A percentile compares a stretch with the other conserved stretches of the same genome.
Conservation (phyloP, 306 rosid species). For the Vigna reflexopilosa region DNA sequence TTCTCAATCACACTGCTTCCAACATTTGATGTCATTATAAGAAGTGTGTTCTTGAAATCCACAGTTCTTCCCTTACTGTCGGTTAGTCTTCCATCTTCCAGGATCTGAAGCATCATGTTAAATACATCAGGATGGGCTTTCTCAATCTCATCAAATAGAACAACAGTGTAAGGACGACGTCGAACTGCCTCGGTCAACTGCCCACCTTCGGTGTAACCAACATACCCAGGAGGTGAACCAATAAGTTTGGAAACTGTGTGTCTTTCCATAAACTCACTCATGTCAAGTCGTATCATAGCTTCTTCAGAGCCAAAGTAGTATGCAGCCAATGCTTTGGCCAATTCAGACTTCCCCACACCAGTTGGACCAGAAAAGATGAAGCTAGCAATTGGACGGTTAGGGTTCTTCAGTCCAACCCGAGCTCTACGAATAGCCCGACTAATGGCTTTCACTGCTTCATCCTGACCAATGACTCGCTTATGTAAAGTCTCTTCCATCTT, state of each 20-base stretch:
- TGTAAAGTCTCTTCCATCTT: constrained; percentile 98
- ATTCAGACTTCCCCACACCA: constrained; percentile 98
- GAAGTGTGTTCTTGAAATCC: constrained; percentile 93
- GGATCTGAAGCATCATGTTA: constrained; percentile 99
- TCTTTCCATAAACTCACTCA: constrained; percentile 99
- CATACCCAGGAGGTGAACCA: constrained; percentile 99
- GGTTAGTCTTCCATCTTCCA: constrained; percentile 93
- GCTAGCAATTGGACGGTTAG: constrained; percentile 97
- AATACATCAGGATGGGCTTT: constrained; percentile 98
- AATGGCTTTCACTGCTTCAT: constrained; percentile 97
- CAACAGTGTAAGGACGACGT: constrained; percentile 96
- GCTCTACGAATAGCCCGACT: constrained; percentile 97
- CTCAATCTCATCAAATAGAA: constrained; percentile 95
- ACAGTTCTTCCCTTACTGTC: constrained; percentile 98
- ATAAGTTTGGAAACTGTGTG: constrained; percentile 97
- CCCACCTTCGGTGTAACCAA: constrained; percentile 99
- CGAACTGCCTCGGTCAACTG: constrained; percentile 97
- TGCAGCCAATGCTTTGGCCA: constrained; percentile 95
- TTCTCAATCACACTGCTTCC: constrained; percentile 99
- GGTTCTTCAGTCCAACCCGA: constrained; percentile 95
- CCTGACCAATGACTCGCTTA: constrained; percentile 87
- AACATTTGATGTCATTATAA: constrained; percentile 95
- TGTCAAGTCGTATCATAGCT: constrained; percentile 98
- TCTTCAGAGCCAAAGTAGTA: constrained; percentile 97
- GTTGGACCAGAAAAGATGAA: constrained; percentile 99